Percentiles rank a stretch among this genome's conserved stretches.
phyloP scores from a whole-genome alignment of 768 basidiomycete genomes.

The Crassisporium funariophilum region DNA sequence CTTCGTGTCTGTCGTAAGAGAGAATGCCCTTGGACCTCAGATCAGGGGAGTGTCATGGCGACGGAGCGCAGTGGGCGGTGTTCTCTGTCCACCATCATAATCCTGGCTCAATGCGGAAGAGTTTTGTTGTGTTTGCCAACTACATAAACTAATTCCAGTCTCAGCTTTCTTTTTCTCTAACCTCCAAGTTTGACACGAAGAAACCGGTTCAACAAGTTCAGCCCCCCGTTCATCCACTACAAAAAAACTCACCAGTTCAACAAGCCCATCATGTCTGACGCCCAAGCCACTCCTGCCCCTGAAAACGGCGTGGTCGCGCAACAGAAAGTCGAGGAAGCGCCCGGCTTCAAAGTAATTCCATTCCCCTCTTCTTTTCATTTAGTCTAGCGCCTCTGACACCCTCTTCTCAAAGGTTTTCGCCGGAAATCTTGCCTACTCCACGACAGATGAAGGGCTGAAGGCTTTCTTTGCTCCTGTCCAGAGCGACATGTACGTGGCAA shows the following conservation, averaged over 20 bases:
- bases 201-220: constrained; percentile 86
- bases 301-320: constrained; percentile 84
- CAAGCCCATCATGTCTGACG: constrained; percentile 77
- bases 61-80: too few species aligned
- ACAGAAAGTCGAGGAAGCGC: constrained; percentile 69
- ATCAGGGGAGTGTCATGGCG: too few species aligned
- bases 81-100: too few species aligned
- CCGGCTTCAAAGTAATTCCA: constrained; percentile 73
- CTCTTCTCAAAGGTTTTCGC: constrained; percentile 73
- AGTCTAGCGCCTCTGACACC: constrained; percentile 19
- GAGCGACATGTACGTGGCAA: constrained; percentile 79
- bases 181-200: constrained; percentile 83
- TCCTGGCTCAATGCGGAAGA: constrained; percentile 21
- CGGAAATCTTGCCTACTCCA: constrained; percentile 93
- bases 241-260: constrained; percentile 57
- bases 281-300: constrained; percentile 82
- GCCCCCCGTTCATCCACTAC: constrained; percentile 50
- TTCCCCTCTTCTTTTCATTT: constrained; percentile 19
- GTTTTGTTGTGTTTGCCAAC: constrained; percentile 36
- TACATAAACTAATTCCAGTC: constrained; percentile 36
- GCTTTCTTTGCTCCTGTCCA: constrained; percentile 88
- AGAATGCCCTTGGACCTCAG: too few species aligned
- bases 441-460: constrained; percentile 94
- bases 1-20: too few species aligned
- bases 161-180: constrained; percentile 56